These are phyloP conservation scores for Viola odorata DNA, from an alignment of 345 rosid species.

Conservation along the genomic window DNA sequence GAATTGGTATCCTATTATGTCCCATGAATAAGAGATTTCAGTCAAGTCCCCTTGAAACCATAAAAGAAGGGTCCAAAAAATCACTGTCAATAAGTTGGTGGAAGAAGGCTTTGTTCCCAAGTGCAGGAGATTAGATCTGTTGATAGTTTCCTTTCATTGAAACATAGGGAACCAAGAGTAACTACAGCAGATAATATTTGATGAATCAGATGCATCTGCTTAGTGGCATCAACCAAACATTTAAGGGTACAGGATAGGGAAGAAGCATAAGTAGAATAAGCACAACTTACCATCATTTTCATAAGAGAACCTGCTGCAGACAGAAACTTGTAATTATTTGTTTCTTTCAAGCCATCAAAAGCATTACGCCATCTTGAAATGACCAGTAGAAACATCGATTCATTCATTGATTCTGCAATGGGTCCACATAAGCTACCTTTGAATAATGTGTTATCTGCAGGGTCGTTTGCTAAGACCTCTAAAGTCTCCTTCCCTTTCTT, in stretches of 20 bases:
- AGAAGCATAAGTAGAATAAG: neutral
- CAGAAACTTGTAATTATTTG: slow-evolving; percentile 67
- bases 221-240: neutral
- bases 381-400: slow-evolving; percentile 78
- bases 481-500: slow-evolving; percentile 27
- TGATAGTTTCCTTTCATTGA: too few species aligned
- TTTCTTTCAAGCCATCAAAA: slow-evolving; percentile 80
- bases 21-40: too few species aligned
- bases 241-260: neutral
- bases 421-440: slow-evolving; percentile 85
- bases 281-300: slow-evolving; percentile 63
- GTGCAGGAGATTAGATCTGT: too few species aligned
- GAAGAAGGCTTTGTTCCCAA: too few species aligned
- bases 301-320: slow-evolving; percentile 76
- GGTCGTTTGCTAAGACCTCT: slow-evolving; percentile 25
- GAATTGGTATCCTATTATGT: too few species aligned
- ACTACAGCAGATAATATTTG: neutral
- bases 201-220: neutral
- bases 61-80: too few species aligned
- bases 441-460: slow-evolving; percentile 41
- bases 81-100: too few species aligned
- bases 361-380: slow-evolving; percentile 78
- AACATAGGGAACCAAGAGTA: too few species aligned
- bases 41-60: too few species aligned
- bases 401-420: slow-evolving; percentile 82